Percentiles rank a stretch among this genome's conserved stretches.
These are phyloP conservation scores for Lachancea fermentati DNA, from an alignment of 805 yeast species.

Conservation along the genomic window DNA sequence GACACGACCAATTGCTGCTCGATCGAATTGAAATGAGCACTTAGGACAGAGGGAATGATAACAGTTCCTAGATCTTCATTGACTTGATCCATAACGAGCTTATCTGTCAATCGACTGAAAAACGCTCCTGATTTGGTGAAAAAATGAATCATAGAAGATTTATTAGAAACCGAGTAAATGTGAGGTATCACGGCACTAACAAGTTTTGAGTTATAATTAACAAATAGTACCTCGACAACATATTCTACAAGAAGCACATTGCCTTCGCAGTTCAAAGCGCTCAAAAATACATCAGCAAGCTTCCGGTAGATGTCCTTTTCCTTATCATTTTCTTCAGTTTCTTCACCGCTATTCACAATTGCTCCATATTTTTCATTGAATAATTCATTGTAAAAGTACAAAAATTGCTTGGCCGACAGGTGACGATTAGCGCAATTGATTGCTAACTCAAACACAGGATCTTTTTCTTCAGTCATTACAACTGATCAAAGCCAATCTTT, in stretches of 20 bases:
- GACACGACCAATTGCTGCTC: constrained; percentile 21
- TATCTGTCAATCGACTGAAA: constrained; percentile 25
- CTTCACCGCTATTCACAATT: constrained; percentile 6
- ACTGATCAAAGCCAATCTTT: background rate
- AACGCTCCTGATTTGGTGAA: constrained; percentile 24
- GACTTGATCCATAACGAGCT: constrained; percentile 26
- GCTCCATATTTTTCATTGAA: constrained; percentile 25
- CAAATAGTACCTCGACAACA: constrained; percentile 25
- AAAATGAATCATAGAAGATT: constrained; percentile 21
- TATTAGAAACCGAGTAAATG: constrained; percentile 15
- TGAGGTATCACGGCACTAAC: constrained; percentile 22
- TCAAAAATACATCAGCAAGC: constrained; percentile 12
- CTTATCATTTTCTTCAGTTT: constrained; percentile 3
- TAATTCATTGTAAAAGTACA: constrained; percentile 30
- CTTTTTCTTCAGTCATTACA: constrained; percentile 10
- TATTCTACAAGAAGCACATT: constrained; percentile 20
- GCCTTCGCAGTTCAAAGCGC: constrained; percentile 13
- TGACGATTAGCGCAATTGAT: constrained; percentile 27
- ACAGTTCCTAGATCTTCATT: constrained; percentile 19
- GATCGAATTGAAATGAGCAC: constrained; percentile 9
- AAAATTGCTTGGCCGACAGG: constrained; percentile 25
- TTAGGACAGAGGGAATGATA: constrained; percentile 24
- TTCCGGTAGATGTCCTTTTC: constrained; percentile 6
- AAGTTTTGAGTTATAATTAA: constrained; percentile 26
- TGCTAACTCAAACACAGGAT: constrained; percentile 22